Evolutionary conservation across 2,329 filamentous ascomycete genomes (phyloP).

Genomic region (Corniculantispora saksenae): DNA sequence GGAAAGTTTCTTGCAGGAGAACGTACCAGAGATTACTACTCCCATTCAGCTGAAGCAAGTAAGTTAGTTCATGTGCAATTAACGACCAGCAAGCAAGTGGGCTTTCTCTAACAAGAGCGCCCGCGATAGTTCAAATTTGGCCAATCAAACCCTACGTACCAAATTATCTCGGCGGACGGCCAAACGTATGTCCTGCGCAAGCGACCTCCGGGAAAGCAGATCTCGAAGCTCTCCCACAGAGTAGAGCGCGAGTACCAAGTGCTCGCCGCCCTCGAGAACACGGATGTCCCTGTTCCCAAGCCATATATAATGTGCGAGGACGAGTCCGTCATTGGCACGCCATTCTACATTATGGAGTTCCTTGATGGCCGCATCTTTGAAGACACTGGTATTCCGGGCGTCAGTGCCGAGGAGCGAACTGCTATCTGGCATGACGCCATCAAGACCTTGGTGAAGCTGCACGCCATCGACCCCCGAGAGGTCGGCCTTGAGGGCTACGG

Average conservation of each 20-base stretch:
- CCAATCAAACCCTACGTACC: conserved; percentile 20
- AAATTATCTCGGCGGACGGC: conserved; percentile 5
- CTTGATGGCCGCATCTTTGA: conserved; percentile 85
- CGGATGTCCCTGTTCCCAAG: conserved; percentile 77
- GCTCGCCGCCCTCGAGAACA: conserved; percentile 71
- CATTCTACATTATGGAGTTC: conserved; percentile 93
- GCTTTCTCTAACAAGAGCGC: no score
- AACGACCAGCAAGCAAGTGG: no score
- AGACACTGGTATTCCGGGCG: conserved; percentile 72
- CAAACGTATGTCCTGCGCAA: conserved; percentile 72
- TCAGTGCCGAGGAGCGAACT: conserved; percentile 64
- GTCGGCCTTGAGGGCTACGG: conserved; percentile 71
- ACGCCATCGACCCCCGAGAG: conserved; percentile 63
- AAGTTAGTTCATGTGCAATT: background rate
- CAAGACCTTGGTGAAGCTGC: conserved; percentile 77
- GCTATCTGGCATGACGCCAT: conserved; percentile 81
- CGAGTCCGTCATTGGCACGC: conserved; percentile 71
- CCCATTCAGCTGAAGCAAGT: conserved; percentile 16
- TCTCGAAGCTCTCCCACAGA: conserved; percentile 85
- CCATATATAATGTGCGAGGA: conserved; percentile 81
- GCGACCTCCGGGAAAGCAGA: conserved; percentile 82
- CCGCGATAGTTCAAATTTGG: conserved; percentile 11
- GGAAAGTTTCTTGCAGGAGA: background rate
- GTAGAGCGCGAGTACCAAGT: conserved; percentile 89
- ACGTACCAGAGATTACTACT: conserved; percentile 14